Evolutionary conservation across 2,329 filamentous ascomycete species (phyloP).

Genomic region (Scolecobasidium constrictum): DNA sequence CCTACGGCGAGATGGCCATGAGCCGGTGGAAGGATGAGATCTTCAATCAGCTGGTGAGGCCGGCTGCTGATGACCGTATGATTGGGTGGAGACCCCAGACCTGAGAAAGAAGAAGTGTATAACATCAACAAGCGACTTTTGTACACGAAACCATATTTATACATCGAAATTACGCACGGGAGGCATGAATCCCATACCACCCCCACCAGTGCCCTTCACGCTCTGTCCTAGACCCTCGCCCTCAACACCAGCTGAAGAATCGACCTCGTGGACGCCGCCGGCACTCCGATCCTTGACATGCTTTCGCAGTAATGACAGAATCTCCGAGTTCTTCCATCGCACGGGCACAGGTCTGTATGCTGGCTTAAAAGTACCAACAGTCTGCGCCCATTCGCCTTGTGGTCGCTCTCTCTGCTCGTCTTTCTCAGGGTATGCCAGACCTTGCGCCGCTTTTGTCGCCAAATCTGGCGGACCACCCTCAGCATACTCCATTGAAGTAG

Average conservation of each 20-base stretch:
- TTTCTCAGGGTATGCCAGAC: conserved; percentile 22
- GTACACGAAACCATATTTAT: conserved; percentile 6
- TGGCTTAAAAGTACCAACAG: conserved; percentile 84
- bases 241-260: conserved; percentile 19
- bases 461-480: conserved; percentile 38
- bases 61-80: no score
- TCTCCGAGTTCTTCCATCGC: conserved; percentile 75
- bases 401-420: conserved; percentile 37
- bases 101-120: no score
- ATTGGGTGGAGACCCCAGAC: no score
- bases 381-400: conserved; percentile 91
- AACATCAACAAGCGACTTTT: no score
- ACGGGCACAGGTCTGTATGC: conserved; percentile 82
- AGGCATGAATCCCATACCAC: conserved; percentile 40
- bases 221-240: conserved; percentile 22
- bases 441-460: conserved; percentile 33
- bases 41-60: no score
- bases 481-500: conserved; percentile 45
- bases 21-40: no score
- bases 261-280: conserved; percentile 38
- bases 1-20: no score
- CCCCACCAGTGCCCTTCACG: conserved; percentile 23
- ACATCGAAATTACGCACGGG: conserved; percentile 36
- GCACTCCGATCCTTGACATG: conserved; percentile 69
- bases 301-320: conserved; percentile 62